These are phyloP conservation scores for Barnettozyma sp. DNA, from an alignment of 805 yeast genomes.

Conservation along the genomic window DNA sequence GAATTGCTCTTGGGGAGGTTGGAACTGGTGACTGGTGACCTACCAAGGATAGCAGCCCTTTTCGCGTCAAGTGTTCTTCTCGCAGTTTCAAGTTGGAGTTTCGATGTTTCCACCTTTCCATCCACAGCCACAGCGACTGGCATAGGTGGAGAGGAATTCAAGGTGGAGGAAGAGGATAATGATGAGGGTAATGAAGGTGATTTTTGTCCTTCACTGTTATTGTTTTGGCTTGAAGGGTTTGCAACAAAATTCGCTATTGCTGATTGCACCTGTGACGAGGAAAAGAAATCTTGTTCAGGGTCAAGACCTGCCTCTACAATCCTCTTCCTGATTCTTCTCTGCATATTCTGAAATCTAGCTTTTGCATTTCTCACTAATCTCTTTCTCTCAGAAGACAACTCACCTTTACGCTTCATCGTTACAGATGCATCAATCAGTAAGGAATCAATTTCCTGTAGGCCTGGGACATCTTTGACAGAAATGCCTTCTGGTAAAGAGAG, in stretches of 20 bases:
- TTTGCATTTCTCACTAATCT: conserved; percentile 10
- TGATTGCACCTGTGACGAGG: not conserved
- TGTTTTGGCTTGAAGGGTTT: not conserved
- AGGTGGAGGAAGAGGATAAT: conserved; percentile 1
- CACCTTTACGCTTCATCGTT: not conserved
- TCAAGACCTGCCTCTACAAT: not conserved
- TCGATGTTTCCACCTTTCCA: not conserved
- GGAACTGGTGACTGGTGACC: not conserved
- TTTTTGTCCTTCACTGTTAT: not conserved
- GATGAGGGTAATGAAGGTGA: not conserved
- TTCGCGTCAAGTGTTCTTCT: conserved; percentile 6
- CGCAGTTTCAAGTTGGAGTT: conserved; percentile 7
- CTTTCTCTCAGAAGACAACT: conserved; percentile 5
- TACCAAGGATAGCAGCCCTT: not conserved
- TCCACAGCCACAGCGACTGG: not conserved
- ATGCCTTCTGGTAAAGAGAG: conserved; percentile 4
- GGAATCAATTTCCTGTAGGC: conserved; percentile 4
- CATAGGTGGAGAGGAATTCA: not conserved
- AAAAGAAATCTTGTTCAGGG: conserved; percentile 1
- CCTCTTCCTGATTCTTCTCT: conserved; percentile 1
- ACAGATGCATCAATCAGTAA: conserved; percentile 1
- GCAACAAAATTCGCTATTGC: not conserved
- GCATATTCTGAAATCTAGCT: conserved; percentile 5
- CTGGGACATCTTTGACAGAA: conserved; percentile 9
- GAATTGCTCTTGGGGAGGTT: not conserved